Evolutionary conservation across 139 green algal genomes (phyloP).

Genomic region (Chlorokybus atmophyticus): DNA sequence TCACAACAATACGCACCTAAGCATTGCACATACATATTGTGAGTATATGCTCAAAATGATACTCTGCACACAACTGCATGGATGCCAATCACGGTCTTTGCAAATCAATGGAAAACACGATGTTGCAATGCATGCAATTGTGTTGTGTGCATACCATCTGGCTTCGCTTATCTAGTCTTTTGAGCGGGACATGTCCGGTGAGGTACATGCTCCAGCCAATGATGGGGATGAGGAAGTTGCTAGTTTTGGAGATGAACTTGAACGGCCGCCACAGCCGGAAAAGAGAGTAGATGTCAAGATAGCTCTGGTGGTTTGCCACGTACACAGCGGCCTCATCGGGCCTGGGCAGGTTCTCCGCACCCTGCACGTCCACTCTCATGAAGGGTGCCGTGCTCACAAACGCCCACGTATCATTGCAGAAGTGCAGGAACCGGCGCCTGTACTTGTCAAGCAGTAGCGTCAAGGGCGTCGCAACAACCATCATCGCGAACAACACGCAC

Average conservation of each 20-base stretch:
- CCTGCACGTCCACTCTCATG: slow-evolving; percentile 55
- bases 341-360: slow-evolving; percentile 72
- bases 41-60: not conserved
- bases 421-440: slow-evolving; percentile 55
- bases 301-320: slow-evolving; percentile 91
- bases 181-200: slow-evolving; percentile 82
- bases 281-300: slow-evolving; percentile 56
- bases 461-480: slow-evolving; percentile 62
- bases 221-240: slow-evolving; percentile 93
- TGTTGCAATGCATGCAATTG: too few relatives aligned
- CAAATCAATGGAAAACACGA: too few relatives aligned
- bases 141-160: too few relatives aligned
- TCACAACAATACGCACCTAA: too few relatives aligned
- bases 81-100: too few relatives aligned
- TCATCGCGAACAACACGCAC: slow-evolving; percentile 68
- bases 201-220: slow-evolving; percentile 97
- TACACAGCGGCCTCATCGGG: slow-evolving; percentile 69
- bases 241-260: slow-evolving; percentile 97
- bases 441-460: slow-evolving; percentile 64
- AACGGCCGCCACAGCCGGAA: slow-evolving; percentile 40
- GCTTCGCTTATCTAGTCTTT: slow-evolving; percentile 70
- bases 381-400: slow-evolving; percentile 64
- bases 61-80: too few relatives aligned
- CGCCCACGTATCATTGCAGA: slow-evolving; percentile 89
- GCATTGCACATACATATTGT: too few relatives aligned